phyloP scores from a whole-genome alignment of 208 protist species.

The Entamoeba invadens region DNA sequence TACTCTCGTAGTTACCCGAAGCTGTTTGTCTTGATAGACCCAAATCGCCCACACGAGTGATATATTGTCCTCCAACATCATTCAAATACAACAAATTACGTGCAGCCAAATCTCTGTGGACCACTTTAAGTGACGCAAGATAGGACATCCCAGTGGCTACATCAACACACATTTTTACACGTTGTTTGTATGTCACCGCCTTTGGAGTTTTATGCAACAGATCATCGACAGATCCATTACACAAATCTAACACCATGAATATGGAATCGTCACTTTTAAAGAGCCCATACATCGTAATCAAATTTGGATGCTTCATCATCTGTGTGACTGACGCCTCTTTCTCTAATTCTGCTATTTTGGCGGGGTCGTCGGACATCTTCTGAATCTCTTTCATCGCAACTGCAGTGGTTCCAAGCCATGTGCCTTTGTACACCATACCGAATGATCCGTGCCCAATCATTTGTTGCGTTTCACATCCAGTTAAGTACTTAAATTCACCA shows the following conservation, averaged over 20 bases:
- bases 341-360: neutral
- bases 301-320: neutral
- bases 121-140: neutral
- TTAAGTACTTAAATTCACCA: neutral
- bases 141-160: neutral
- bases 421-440: neutral
- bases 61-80: neutral
- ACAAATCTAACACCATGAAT: neutral
- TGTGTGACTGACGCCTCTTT: neutral
- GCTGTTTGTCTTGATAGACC: neutral
- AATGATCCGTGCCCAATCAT: neutral
- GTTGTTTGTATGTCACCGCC: neutral
- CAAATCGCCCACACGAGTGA: neutral
- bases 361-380: neutral
- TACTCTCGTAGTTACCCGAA: neutral
- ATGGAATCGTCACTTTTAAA: neutral
- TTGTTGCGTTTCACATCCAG: neutral
- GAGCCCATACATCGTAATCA: neutral
- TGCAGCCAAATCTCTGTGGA: neutral
- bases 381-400: neutral
- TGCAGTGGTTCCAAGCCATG: neutral
- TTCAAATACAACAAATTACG: neutral
- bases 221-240: neutral
- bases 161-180: neutral
- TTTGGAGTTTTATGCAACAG: neutral